phyloP scores from a whole-genome alignment of 2,329 filamentous ascomycete species.

The Teratosphaeria epicoccoides region DNA sequence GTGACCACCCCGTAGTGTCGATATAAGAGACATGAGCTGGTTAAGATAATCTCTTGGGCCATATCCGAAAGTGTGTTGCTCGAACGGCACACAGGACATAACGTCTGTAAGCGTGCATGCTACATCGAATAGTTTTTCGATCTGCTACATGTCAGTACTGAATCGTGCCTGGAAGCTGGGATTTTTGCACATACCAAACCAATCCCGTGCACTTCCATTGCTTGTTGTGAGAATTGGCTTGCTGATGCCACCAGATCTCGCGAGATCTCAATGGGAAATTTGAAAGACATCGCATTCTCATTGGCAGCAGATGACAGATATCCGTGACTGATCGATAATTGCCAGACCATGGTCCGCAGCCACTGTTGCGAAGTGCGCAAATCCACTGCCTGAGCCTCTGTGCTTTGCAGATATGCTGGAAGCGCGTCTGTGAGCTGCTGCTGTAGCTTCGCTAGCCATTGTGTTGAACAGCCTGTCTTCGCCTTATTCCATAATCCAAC shows the following conservation, averaged over 20 bases:
- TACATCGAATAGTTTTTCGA: slow-evolving; percentile 72
- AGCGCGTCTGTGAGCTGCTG: slow-evolving; percentile 43
- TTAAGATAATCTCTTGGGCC: slow-evolving; percentile 65
- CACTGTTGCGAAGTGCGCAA: slow-evolving; percentile 61
- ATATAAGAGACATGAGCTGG: slow-evolving; percentile 55
- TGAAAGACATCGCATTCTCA: slow-evolving; percentile 51
- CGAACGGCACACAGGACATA: slow-evolving; percentile 52
- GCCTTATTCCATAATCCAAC: slow-evolving; percentile 55
- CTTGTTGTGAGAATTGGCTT: slow-evolving; percentile 58
- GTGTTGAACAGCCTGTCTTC: slow-evolving; percentile 33
- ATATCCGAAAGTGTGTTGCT: slow-evolving; percentile 46
- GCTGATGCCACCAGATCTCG: slow-evolving; percentile 52
- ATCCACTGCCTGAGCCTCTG: slow-evolving; percentile 58
- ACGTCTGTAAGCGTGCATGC: slow-evolving; percentile 64
- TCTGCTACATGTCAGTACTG: slow-evolving; percentile 31
- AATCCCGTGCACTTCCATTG: slow-evolving; percentile 64
- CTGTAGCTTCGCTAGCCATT: slow-evolving; percentile 38
- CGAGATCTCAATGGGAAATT: slow-evolving; percentile 52
- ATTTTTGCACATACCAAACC: slow-evolving; percentile 49
- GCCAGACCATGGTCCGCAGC: slow-evolving; percentile 63
- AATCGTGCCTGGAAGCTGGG: neutral
- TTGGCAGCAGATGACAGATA: slow-evolving; percentile 45
- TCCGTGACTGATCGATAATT: slow-evolving; percentile 56
- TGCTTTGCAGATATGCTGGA: slow-evolving; percentile 46
- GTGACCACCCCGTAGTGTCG: slow-evolving; percentile 62